Base-by-base conservation (phyloP, 2,329 filamentous ascomycete genomes). In the Exophiala mesophila region DNA sequence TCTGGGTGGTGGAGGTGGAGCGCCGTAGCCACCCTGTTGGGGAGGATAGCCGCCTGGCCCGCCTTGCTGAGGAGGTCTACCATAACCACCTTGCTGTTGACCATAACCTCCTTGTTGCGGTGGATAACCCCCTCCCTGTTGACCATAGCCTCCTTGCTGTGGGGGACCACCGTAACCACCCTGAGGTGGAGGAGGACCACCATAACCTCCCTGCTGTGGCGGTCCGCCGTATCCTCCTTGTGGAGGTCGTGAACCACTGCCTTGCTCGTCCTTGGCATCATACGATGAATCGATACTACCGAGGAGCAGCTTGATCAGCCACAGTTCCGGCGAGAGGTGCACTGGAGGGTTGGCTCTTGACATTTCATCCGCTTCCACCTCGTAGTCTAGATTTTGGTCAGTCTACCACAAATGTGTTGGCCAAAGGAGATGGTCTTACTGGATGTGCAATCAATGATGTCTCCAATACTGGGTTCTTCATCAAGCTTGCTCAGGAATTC, bases 291-390 rank as follows among this genome's bases (percentile, higher is more conserved):
- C 80, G 56, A 84, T 81, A 26, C 78, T 74, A 47, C 80, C 80
- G 18, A 84, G 74, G 37, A 84, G 75, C 44, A 84, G 69, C 63
- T 84, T 84, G 50, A 80, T 71, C 55, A 80, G 70, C 79, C 79
- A 83, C 39, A 82, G 71, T 53, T 82, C 78, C 7, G 78, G 77
- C 3, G 78, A 81, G 29, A 83, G 64, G 52, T 82, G 71, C 19
- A 82, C 73, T 3, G 78, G 77, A 5, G 78, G 78, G 45, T 74
- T 71, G 19, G 76, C 75, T 36, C 72, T 71, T 1, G 74, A 68
- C 78, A 83, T 81, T 56, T 82, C 78, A 35, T 78, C 76, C 48
- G 79, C 77, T 58, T 83, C 80, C 51, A 80, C 77, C 62, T 83
- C 80, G 54, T 76, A 83, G 64, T 83, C 77, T 78, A 54, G 32